These are phyloP conservation scores for Penicillium fimorum DNA, from an alignment of 495 filamentous ascomycete genomes.

Conservation along the genomic window DNA sequence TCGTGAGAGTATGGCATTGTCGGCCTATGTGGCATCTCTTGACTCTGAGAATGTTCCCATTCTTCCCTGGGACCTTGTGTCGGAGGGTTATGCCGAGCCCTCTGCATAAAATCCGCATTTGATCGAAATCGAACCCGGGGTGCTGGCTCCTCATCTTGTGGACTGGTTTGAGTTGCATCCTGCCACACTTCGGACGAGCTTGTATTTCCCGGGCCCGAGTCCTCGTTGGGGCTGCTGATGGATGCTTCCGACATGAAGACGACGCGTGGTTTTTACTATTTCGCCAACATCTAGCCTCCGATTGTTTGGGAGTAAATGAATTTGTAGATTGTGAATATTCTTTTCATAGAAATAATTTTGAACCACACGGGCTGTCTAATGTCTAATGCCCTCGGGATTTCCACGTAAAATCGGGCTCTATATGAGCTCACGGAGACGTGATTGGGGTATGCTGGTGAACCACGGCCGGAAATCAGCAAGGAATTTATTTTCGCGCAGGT, in stretches of 20 bases:
- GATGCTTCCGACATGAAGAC: conserved; percentile 6
- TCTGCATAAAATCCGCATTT: background rate
- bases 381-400: background rate
- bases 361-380: background rate
- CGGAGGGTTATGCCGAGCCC: background rate
- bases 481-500: background rate
- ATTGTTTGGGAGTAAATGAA: background rate
- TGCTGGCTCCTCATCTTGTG: background rate
- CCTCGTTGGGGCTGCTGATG: background rate
- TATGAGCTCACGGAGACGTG: conserved; percentile 22
- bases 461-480: conserved; percentile 2
- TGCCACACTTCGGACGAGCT: background rate
- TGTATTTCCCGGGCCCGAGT: conserved; percentile 5
- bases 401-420: background rate
- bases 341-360: background rate
- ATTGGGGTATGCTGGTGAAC: conserved; percentile 3
- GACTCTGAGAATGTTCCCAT: conserved; percentile 10
- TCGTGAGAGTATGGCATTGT: conserved; percentile 20
- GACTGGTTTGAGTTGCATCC: background rate
- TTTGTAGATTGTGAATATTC: background rate
- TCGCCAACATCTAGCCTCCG: conserved; percentile 5
- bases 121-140: conserved; percentile 26
- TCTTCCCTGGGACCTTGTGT: conserved; percentile 4
- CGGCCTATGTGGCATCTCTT: conserved; percentile 15
- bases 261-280: background rate